Evolutionary conservation across 2,329 filamentous ascomycete species (phyloP), one percentile per base, ranked within the genome.

Genomic region (Exophiala viscosa): DNA sequence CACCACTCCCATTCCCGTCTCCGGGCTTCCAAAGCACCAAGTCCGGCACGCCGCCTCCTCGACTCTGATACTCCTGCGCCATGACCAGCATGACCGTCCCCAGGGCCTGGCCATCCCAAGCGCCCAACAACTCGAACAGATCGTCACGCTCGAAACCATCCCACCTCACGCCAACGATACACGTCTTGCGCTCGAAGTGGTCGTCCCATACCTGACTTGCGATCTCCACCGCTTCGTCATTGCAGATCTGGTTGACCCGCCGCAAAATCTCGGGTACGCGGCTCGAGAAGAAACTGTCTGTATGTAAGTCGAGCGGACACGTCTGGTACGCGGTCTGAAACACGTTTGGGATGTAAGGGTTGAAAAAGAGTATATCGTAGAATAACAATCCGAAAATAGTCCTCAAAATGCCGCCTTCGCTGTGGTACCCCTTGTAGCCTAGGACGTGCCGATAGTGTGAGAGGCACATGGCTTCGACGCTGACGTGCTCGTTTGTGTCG

Each of bases 321-420:
- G 90, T 95, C 70, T 99, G 93, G 67, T 89, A 99, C 1, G 87
- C 83, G 5, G 93, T 99, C 68, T 97, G 92, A 69, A 99, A 99
- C 50, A 99, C 92, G 63, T 97, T 96, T 20, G 93, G 92, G 4
- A 97, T 82, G 69, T 95, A 96, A 1, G 55, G 50, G 38, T 60
- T 45, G 20, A 90, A 77, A 71, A 97, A 97, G 5, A 99, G 75
- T 18, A 97, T 82, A 69, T 99, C 92, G 74, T 86, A 93, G 74
- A 97, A 96, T 14, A 99, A 81, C 65, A 93, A 92, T 11, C 85
- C 87, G 69, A 91, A 91, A 5, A 99, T 76, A 0, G 93, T 99
- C n/a, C 90, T 84, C 5, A 97, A 74, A 62, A 97, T 91, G 2
- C 91, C 88, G 32, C 90, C 90, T 75, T 99, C 93, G 14, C 86